A percentile compares a stretch with the other conserved stretches of the same genome.
phyloP scores from a whole-genome alignment of 306 rosid genomes.

The Castanopsis chinensis region DNA sequence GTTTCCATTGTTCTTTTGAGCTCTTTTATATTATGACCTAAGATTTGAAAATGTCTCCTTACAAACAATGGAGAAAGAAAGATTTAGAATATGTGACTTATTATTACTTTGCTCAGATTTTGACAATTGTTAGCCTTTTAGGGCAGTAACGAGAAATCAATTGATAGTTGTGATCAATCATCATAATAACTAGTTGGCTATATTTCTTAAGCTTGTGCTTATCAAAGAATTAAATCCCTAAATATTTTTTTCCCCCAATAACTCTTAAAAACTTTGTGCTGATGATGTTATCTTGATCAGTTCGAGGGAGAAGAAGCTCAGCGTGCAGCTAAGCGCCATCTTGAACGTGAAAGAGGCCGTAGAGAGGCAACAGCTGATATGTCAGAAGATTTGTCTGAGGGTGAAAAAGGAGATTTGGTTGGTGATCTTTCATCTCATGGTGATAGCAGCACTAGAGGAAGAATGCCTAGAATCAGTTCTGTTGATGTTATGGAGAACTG shows the following conservation, averaged over 20 bases:
- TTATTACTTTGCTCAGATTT: background rate
- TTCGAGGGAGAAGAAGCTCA: constrained; percentile 61
- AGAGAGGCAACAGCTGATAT: constrained; percentile 56
- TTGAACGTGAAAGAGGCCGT: constrained; percentile 54
- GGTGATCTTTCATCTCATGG: constrained; percentile 34
- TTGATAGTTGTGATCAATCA: no score
- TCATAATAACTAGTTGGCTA: no score
- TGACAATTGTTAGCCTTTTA: no score
- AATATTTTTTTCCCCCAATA: background rate
- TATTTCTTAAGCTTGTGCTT: background rate
- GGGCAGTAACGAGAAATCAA: no score
- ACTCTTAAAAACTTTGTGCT: background rate
- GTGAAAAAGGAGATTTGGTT: constrained; percentile 52
- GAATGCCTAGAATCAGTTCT: constrained; percentile 41
- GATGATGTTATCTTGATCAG: constrained; percentile 17
- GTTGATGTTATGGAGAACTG: constrained; percentile 51
- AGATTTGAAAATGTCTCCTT: background rate
- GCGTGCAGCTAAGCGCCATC: constrained; percentile 33
- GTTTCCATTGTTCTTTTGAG: background rate
- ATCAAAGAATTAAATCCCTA: background rate
- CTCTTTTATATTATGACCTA: background rate
- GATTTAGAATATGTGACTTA: background rate
- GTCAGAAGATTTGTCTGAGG: constrained; percentile 67
- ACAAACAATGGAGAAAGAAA: background rate
- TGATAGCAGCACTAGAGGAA: constrained; percentile 32